Evolutionary conservation across 768 basidiomycete genomes (phyloP).

Genomic region (Suillus paluster): DNA sequence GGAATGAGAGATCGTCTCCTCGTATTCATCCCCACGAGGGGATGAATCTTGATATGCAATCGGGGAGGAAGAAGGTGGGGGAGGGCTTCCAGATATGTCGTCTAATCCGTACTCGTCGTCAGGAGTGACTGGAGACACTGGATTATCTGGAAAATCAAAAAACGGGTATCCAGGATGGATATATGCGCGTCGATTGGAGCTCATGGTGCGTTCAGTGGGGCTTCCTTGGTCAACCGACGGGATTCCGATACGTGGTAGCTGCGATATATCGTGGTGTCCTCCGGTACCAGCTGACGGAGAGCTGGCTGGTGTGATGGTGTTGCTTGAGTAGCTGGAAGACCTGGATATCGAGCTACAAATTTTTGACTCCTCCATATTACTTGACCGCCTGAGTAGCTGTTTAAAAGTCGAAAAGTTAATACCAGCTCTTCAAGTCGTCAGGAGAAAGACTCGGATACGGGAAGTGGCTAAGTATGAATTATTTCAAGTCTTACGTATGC

Average conservation of each 20-base stretch:
- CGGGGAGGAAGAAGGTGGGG: constrained; percentile 5
- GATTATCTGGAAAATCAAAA: neutral
- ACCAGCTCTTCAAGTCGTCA: neutral
- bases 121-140: neutral
- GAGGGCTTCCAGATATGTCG: neutral
- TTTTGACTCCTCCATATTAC: neutral
- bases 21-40: neutral
- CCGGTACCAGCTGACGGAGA: neutral
- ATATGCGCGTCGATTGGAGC: neutral
- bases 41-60: neutral
- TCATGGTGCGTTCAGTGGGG: neutral
- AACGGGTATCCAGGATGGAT: neutral
- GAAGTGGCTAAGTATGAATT: no score
- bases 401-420: neutral
- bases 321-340: neutral
- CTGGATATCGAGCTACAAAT: neutral
- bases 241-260: neutral
- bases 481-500: neutral
- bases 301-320: neutral
- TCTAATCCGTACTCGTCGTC: neutral
- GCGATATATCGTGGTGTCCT: neutral
- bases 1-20: neutral
- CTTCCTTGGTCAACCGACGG: neutral
- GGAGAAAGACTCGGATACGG: neutral
- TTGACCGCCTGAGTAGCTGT: neutral